Evolutionary conservation across 441 rosid species (phyloP), one percentile per base, ranked within the genome.

Genomic region (Macaranga tanarius): DNA sequence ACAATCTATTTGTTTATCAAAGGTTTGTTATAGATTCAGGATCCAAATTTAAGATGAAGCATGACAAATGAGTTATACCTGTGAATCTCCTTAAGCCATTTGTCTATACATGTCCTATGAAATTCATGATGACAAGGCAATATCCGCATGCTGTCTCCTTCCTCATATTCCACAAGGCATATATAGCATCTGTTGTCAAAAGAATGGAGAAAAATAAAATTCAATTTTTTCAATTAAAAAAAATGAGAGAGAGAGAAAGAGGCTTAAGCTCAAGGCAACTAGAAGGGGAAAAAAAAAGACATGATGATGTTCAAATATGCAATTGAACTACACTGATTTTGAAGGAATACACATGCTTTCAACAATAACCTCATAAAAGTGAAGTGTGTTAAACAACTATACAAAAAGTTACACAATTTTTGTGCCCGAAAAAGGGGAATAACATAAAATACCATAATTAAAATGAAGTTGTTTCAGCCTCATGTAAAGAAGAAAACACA

Each of bases 61-160:
- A 50, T 13, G 25, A 44, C 16, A 20, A 44, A 15, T 69, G 28
- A 59, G 34, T 19, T 57, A 62, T 88, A 92, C 99, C 99, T 92
- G 84, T 95, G 99, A 77, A 95, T 88, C 91, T 95, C 98, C 79
- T 89, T 95, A 48, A 95, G 95, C 99, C 99, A 95, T 84, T 89
- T 95, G 82, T 95, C 99, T 73, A 93, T 77, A 73, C 98, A 95
- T 25, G 86, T 77, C 75, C 78, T 84, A 62, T 95, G 99, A 73
- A 93, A 95, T 61, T 91, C 96, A 76, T 95, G 97, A 82, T 87
- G 87, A 82, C 98, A 95, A 16, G 99, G 98, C 79, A 93, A 78
- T 75, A 91, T 70, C 64, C 99, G 86, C 85, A 93, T 79, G 78
- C 75, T 81, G 82, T 95, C 97, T 71, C 94, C 98, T 77, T 95